A percentile compares a stretch with the other conserved stretches of the same genome.
Conservation (phyloP, 306 rosid species). For the apple (Malus domestica) region DNA sequence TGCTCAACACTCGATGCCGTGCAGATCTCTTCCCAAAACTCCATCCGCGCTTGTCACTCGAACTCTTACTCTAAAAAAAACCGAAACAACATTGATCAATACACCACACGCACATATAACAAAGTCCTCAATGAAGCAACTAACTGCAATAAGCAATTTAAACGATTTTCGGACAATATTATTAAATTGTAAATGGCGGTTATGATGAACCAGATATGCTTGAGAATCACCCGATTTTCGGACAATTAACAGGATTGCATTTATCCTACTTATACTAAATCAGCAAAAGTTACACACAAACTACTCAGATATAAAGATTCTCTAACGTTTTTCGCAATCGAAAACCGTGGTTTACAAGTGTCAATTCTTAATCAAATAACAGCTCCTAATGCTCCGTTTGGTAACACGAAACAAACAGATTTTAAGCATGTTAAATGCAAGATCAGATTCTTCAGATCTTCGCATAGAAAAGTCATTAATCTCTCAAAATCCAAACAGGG, state of each 20-base stretch:
- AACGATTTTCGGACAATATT: neutral
- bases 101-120: neutral
- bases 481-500: conserved; percentile 1
- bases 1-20: conserved; percentile 85
- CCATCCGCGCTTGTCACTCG: conserved; percentile 87
- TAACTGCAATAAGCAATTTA: neutral
- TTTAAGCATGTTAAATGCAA: neutral
- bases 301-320: neutral
- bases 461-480: neutral
- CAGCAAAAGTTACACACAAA: neutral
- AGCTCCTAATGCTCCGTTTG: neutral
- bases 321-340: neutral
- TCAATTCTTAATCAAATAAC: neutral
- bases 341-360: neutral
- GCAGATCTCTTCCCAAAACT: conserved; percentile 88
- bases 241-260: neutral
- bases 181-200: neutral
- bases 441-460: conserved; percentile 24
- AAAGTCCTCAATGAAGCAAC: neutral
- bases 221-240: neutral
- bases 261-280: neutral
- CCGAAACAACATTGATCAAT: neutral
- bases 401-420: neutral
- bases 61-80: conserved; percentile 48
- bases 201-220: neutral